These are phyloP conservation scores for Zoysia pacifica DNA, from an alignment of 176 grass and related monocot genomes.

Conservation along the genomic window DNA sequence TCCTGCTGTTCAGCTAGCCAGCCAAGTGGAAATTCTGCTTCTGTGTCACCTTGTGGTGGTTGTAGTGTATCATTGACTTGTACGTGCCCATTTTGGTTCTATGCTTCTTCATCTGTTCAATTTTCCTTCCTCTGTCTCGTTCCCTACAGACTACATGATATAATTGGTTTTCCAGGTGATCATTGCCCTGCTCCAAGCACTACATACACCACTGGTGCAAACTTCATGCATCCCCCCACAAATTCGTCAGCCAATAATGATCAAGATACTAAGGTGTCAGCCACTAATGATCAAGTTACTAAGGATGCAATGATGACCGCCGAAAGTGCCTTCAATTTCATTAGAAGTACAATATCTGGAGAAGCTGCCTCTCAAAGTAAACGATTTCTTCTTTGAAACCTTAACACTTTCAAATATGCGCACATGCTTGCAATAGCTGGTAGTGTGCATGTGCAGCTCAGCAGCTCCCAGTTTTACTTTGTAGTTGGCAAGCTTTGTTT, in stretches of 20 bases:
- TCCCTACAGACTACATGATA: slow-evolving; percentile 26
- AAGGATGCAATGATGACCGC: slow-evolving; percentile 57
- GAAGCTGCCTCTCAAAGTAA: slow-evolving; percentile 39
- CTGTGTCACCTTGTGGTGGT: slow-evolving; percentile 33
- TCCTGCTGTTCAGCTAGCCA: slow-evolving; percentile 47
- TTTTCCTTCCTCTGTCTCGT: neutral
- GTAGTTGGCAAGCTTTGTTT: neutral
- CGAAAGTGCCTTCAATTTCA: slow-evolving; percentile 61
- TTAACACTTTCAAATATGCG: neutral
- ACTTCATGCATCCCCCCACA: slow-evolving; percentile 30
- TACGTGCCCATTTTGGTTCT: slow-evolving; percentile 41
- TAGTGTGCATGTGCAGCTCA: neutral
- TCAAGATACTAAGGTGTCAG: slow-evolving; percentile 44
- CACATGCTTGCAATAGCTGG: slow-evolving; percentile 20
- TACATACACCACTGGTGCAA: slow-evolving; percentile 38
- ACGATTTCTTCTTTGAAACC: neutral
- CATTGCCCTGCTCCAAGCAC: slow-evolving; percentile 52
- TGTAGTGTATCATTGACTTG: slow-evolving; percentile 55
- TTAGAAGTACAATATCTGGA: slow-evolving; percentile 51
- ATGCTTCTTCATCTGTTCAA: slow-evolving; percentile 16
- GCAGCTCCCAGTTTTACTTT: neutral
- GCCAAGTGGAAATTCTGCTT: slow-evolving; percentile 41
- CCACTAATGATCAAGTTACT: slow-evolving; percentile 38
- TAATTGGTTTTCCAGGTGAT: slow-evolving; percentile 57
- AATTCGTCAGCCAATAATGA: slow-evolving; percentile 45